Conservation (phyloP, 129 eudicot genomes). For the Ambrosia artemisiifolia region DNA sequence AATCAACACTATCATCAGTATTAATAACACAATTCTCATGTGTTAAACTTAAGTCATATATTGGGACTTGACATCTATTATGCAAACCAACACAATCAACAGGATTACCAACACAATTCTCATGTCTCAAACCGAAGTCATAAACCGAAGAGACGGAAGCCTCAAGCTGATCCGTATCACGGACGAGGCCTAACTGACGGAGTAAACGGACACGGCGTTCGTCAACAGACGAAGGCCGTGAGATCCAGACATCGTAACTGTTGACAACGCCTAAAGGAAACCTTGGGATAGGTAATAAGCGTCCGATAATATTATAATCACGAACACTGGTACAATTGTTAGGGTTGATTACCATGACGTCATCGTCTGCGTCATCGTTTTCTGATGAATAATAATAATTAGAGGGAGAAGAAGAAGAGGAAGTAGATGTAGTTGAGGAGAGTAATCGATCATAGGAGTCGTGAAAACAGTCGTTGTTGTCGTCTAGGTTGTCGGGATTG, state of each 20-base stretch:
- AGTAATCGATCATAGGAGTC: slow-evolving; percentile 86
- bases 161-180: slow-evolving; percentile 35
- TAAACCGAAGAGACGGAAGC: neutral
- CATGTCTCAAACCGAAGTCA: too few species aligned
- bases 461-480: slow-evolving; percentile 52
- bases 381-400: slow-evolving; percentile 5
- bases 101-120: too few species aligned
- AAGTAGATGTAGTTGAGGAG: slow-evolving; percentile 76
- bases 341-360: neutral
- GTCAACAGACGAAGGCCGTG: slow-evolving; percentile 67
- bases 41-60: too few species aligned
- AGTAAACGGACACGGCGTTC: slow-evolving; percentile 89
- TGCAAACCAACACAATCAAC: slow-evolving; percentile 15
- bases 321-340: slow-evolving; percentile 6
- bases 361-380: slow-evolving; percentile 24
- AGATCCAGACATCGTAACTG: slow-evolving; percentile 85
- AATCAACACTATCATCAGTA: too few species aligned
- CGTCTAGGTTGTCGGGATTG: slow-evolving; percentile 34
- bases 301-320: slow-evolving; percentile 21
- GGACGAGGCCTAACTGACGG: slow-evolving; percentile 60
- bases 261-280: slow-evolving; percentile 49
- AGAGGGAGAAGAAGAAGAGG: slow-evolving; percentile 28
- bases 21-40: too few species aligned
- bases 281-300: slow-evolving; percentile 35
- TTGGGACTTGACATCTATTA: slow-evolving; percentile 6